Evolutionary conservation across 305 asterid genomes (phyloP).

Genomic region (Fraxinus velutina): DNA sequence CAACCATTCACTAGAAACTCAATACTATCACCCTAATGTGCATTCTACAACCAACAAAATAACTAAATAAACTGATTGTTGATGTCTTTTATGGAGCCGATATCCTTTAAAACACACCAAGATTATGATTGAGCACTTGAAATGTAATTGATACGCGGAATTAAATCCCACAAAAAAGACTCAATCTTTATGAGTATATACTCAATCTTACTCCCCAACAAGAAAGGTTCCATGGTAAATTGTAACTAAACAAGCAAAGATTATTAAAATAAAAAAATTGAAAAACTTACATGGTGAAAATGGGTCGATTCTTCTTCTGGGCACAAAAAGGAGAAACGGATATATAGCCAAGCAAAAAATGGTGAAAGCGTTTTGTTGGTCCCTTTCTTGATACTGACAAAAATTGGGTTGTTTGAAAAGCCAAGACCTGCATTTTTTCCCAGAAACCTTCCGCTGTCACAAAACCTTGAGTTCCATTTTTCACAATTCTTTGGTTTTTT

Average conservation of each 20-base stretch:
- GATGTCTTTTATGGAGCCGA: slow-evolving; percentile 4
- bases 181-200: no score
- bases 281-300: slow-evolving; percentile 26
- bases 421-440: slow-evolving; percentile 39
- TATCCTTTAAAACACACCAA: neutral
- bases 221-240: no score
- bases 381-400: slow-evolving; percentile 23
- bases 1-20: slow-evolving; percentile 1
- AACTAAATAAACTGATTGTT: neutral
- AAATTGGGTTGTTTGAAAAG: slow-evolving; percentile 35
- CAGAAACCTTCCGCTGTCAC: neutral
- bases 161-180: no score
- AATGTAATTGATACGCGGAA: no score
- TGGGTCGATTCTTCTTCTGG: slow-evolving; percentile 17
- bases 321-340: slow-evolving; percentile 24
- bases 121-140: no score
- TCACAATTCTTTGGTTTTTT: neutral
- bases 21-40: neutral
- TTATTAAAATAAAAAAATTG: no score
- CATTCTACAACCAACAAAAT: neutral
- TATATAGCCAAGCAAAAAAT: slow-evolving; percentile 17
- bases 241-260: no score
- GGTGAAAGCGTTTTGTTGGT: slow-evolving; percentile 18
- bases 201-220: no score
- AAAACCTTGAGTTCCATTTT: slow-evolving; percentile 25